Base-by-base conservation (phyloP, 306 rosid species). In the Crotalaria pallida region DNA sequence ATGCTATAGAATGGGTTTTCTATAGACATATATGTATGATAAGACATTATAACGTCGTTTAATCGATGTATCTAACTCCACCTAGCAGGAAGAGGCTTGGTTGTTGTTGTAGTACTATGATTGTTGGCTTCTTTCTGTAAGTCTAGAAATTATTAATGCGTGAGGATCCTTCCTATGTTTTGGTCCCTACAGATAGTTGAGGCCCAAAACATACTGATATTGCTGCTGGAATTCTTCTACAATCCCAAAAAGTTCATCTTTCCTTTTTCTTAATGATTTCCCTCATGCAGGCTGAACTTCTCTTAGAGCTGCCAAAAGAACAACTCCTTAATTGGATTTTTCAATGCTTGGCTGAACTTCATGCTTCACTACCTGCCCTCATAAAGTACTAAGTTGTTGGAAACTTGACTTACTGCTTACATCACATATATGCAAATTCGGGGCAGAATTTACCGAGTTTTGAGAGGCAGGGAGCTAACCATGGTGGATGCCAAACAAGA, bases 271-370 rank as follows among this genome's bases (percentile, higher is more conserved):
- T 3, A 7, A 6, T 72, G 59, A 27, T 55, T 66, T 64, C 10
- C 56, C 16, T 70, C 61, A 69, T 79, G 90, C 90, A 93, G 98
- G 97, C 91, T 40, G 94, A 86, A 60, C 97, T 94, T 83, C 96
- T 94, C 56, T 78, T 94, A 45, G 98, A 94, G 90, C 85, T 94
- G 45, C 98, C 97, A 4, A 94, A 83, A 73, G 98, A 88, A 60
- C 98, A 94, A 75, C 95, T 94, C 62, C 84, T 90, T 29, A 85
- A 87, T 75, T 94, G 98, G 98, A 80, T 85, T 69, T 94, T 94
- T 66, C 96, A 90, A 65, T 94, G 98, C 85, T 79, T 94, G 81
- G 82, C 90, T 48, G 97, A 88, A 81, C 92, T 94, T 63, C 90
- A 94, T 84, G 90, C 98, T 80, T 93, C 92, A 51, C 85, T 94